These are phyloP conservation scores for Epicoccum nigrum DNA, from an alignment of 2,329 filamentous ascomycete species.

Conservation along the genomic window DNA sequence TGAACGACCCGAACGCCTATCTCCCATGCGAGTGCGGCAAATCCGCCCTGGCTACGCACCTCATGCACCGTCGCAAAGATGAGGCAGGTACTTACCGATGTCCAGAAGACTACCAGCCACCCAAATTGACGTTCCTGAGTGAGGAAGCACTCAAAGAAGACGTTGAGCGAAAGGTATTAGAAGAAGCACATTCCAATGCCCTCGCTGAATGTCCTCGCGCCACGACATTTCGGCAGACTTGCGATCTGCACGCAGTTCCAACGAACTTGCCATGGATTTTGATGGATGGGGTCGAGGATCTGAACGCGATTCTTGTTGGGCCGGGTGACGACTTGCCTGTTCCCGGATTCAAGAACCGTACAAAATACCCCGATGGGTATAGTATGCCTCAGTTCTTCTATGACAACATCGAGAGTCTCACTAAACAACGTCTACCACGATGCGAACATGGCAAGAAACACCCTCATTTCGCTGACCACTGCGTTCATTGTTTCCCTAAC, in stretches of 20 bases:
- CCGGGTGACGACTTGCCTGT: background rate
- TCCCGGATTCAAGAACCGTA: background rate
- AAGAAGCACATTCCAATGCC: background rate
- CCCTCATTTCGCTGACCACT: background rate
- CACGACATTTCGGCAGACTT: background rate
- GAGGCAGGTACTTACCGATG: too few relatives aligned
- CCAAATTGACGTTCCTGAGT: background rate
- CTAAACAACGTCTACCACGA: background rate
- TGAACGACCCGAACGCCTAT: background rate
- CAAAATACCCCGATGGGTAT: background rate
- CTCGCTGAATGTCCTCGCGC: background rate
- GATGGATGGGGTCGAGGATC: background rate
- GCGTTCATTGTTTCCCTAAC: background rate
- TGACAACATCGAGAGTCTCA: background rate
- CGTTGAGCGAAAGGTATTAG: background rate
- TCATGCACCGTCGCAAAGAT: background rate
- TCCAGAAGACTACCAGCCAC: background rate
- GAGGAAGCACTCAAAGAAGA: background rate
- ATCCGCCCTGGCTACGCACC: background rate
- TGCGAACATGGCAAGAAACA: background rate
- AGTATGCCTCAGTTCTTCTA: background rate
- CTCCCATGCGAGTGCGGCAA: background rate
- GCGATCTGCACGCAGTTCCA: background rate
- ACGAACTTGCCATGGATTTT: conserved; percentile 1
- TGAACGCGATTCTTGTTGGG: background rate